Evolutionary conservation across 1,284 basidiomycete genomes (phyloP).

Genomic region (Vanrija pseudolonga): DNA sequence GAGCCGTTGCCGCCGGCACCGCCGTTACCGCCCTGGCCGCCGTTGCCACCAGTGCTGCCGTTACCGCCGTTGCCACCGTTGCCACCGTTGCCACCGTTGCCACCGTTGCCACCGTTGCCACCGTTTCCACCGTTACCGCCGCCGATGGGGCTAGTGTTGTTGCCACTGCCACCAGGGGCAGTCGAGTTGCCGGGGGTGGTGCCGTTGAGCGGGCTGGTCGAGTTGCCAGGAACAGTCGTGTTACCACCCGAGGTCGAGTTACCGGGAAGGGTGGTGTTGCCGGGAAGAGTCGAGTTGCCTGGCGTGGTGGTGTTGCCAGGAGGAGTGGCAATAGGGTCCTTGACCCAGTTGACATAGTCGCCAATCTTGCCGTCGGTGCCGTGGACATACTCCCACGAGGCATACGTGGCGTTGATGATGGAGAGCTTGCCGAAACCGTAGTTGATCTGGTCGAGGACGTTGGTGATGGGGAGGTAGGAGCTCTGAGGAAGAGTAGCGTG

Average conservation of each 20-base stretch:
- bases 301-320: no score
- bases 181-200: no score
- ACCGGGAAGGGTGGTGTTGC: no score
- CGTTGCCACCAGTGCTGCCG: background rate
- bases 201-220: no score
- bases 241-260: no score
- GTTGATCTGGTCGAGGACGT: constrained; percentile 27
- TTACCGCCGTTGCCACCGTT: background rate
- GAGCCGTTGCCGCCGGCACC: background rate
- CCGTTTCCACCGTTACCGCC: background rate
- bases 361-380: constrained; percentile 18
- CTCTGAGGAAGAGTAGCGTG: constrained; percentile 26
- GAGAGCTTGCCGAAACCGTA: constrained; percentile 32
- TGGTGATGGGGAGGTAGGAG: constrained; percentile 7
- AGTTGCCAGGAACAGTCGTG: no score
- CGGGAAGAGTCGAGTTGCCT: no score
- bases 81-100: background rate
- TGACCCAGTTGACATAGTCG: constrained; percentile 17
- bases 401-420: constrained; percentile 31
- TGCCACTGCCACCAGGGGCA: background rate
- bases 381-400: constrained; percentile 16
- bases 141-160: background rate
- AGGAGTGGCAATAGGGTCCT: background rate
- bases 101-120: background rate
- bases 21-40: background rate